Percentiles rank a stretch among this genome's conserved stretches.
Conservation (phyloP, 306 rosid genomes). For the Prinsepia uniflora region DNA sequence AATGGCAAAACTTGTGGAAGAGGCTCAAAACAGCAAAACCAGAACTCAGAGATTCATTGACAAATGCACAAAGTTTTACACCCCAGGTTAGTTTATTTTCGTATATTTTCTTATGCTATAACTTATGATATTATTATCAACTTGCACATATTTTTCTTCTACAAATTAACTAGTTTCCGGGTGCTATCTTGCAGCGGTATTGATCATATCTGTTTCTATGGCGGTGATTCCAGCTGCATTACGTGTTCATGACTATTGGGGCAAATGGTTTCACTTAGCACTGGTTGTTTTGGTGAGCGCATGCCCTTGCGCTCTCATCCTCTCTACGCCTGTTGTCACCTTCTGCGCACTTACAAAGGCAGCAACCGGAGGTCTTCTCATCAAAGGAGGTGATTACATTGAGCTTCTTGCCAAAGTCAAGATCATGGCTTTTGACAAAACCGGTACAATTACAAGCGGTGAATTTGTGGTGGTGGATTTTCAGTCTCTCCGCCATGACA, state of each 20-base stretch:
- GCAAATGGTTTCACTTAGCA: constrained; percentile 78
- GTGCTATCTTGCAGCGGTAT: constrained; percentile 53
- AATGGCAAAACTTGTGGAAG: constrained; percentile 95
- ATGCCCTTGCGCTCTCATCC: constrained; percentile 88
- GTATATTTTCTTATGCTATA: not conserved
- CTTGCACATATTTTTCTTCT: not conserved
- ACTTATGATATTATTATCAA: not conserved
- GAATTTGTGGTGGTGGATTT: constrained; percentile 72
- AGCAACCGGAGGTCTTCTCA: constrained; percentile 78
- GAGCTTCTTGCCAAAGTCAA: constrained; percentile 75
- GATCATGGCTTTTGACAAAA: constrained; percentile 81
- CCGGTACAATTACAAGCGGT: constrained; percentile 90
- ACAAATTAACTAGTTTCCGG: not conserved
- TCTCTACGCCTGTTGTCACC: constrained; percentile 93
- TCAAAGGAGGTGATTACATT: constrained; percentile 88
- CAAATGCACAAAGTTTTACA: constrained; percentile 75
- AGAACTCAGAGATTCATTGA: constrained; percentile 73
- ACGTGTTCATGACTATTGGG: constrained; percentile 33
- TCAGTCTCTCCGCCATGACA: constrained; percentile 53
- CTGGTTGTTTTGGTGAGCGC: constrained; percentile 89
- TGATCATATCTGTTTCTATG: constrained; percentile 46
- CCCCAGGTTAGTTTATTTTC: constrained; percentile 62
- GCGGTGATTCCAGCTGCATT: constrained; percentile 58
- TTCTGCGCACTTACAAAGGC: constrained; percentile 93
- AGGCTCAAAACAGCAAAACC: constrained; percentile 87